Conservation (phyloP, 768 basidiomycete species). For the Rossbeevera mucosa region DNA sequence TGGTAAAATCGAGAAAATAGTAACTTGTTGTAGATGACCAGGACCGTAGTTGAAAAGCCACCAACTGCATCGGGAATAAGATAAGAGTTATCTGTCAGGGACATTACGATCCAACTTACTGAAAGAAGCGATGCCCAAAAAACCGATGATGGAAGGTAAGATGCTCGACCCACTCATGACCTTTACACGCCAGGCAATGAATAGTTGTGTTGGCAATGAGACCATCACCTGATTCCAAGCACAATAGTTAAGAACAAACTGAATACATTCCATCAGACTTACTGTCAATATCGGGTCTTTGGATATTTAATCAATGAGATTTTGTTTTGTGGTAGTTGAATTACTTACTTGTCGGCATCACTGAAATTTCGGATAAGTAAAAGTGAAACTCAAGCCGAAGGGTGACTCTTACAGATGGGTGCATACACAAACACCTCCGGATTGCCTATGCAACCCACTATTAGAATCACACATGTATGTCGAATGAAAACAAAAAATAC, state of each 20-base stretch:
- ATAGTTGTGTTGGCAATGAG: constrained; percentile 41
- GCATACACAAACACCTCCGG: neutral
- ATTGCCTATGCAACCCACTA: constrained; percentile 26
- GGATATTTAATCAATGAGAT: neutral
- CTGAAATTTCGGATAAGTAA: constrained; percentile 5
- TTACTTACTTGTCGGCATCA: constrained; percentile 10
- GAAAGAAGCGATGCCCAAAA: constrained; percentile 7
- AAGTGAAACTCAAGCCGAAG: constrained; percentile 3
- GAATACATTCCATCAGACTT: neutral
- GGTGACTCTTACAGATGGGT: neutral
- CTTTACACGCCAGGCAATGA: constrained; percentile 43
- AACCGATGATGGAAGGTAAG: constrained; percentile 25
- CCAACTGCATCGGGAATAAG: constrained; percentile 23
- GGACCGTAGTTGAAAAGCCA: constrained; percentile 32
- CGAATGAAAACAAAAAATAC: constrained; percentile 20
- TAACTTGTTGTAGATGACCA: constrained; percentile 7
- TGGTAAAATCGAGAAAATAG: neutral
- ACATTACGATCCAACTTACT: constrained; percentile 2
- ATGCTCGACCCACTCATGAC: constrained; percentile 30
- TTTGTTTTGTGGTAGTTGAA: neutral
- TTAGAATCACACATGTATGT: neutral
- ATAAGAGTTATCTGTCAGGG: neutral
- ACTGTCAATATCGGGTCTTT: constrained; percentile 46
- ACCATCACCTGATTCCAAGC: constrained; percentile 37
- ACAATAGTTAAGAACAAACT: neutral